phyloP scores from a whole-genome alignment of 257 asterid genomes.

The Nicotiana otophora region DNA sequence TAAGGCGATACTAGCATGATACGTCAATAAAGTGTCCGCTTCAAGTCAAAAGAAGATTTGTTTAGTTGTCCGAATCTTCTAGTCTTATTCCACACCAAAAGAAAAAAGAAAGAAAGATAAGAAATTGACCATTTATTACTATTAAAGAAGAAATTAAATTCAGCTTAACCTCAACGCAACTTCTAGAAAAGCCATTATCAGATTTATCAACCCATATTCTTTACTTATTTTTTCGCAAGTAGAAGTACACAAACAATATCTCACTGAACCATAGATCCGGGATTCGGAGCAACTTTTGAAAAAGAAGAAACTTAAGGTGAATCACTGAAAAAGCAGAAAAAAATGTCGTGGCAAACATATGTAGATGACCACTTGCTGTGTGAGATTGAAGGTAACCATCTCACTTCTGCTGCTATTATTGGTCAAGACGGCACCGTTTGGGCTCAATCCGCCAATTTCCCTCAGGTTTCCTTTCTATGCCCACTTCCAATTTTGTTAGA shows the following conservation, averaged over 20 bases:
- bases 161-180: constrained; percentile 30
- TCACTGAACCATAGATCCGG: neutral
- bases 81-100: neutral
- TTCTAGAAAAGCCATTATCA: neutral
- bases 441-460: constrained; percentile 28
- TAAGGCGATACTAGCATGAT: neutral
- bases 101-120: neutral
- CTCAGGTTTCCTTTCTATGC: constrained; percentile 21
- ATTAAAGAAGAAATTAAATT: neutral
- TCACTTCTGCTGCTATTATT: constrained; percentile 28
- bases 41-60: neutral
- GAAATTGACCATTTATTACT: neutral
- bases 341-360: constrained; percentile 33
- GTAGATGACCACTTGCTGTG: constrained; percentile 33
- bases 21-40: neutral
- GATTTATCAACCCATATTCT: neutral
- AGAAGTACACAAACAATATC: neutral
- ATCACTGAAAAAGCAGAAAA: neutral
- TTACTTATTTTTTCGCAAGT: neutral
- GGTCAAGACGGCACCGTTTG: constrained; percentile 32
- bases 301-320: neutral
- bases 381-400: constrained; percentile 33
- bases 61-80: neutral
- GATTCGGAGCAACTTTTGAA: neutral
- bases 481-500: neutral